A percentile compares a stretch with the other conserved stretches of the same genome.
Conservation (phyloP, 495 filamentous ascomycete genomes). For the Neurospora tetraspora region DNA sequence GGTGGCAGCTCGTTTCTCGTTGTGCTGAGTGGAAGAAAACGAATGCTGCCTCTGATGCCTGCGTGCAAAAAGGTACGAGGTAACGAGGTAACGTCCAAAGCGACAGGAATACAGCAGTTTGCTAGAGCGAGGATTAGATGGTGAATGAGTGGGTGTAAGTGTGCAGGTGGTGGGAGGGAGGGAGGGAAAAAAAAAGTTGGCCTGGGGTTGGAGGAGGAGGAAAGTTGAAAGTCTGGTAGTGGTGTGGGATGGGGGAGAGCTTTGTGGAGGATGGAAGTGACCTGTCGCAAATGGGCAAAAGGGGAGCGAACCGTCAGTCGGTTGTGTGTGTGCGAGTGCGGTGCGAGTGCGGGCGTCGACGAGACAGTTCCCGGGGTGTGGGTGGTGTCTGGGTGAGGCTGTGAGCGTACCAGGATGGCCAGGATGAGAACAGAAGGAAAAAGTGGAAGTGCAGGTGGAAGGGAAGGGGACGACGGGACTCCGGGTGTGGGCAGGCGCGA, state of each 20-base stretch:
- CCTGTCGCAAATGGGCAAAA: conserved; percentile 11
- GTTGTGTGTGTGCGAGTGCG: too few relatives aligned
- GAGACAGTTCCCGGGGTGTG: conserved; percentile 1
- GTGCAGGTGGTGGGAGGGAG: conserved; percentile 2
- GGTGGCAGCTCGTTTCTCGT: neutral
- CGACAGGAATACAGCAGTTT: neutral
- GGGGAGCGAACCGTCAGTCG: neutral
- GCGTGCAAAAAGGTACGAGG: neutral
- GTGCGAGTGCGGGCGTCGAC: neutral
- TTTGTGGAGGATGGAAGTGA: conserved; percentile 10
- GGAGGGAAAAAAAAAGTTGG: conserved; percentile 14
- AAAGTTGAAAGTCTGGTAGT: neutral
- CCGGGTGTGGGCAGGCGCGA: neutral
- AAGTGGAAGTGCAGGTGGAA: neutral
- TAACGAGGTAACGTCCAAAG: neutral
- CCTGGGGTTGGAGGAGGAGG: conserved; percentile 25
- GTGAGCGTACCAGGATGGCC: neutral
- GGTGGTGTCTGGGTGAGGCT: conserved; percentile 4
- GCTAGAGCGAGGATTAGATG: neutral
- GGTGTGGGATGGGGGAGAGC: conserved; percentile 16
- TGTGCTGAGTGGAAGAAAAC: neutral
- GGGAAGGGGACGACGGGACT: neutral
- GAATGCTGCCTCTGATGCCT: neutral
- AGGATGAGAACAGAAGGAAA: neutral
- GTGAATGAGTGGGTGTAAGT: neutral